Conservation (phyloP, 2,329 filamentous ascomycete species). For the Monosporascus sp. region DNA sequence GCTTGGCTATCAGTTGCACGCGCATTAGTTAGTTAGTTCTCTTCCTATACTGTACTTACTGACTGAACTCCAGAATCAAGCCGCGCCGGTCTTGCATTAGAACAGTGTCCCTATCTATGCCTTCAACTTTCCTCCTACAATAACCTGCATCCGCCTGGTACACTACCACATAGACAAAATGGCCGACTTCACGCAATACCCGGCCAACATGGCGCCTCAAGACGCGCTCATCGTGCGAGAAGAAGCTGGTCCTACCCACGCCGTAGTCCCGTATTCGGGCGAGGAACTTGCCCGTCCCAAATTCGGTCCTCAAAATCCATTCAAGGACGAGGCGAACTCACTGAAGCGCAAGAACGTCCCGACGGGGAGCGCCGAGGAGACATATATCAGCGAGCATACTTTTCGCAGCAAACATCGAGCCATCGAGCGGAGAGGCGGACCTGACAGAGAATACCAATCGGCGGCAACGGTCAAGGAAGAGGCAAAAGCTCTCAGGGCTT, state of each 20-base stretch:
- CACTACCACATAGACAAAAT: slow-evolving; percentile 31
- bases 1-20: too few species aligned
- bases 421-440: slow-evolving; percentile 61
- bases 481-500: slow-evolving; percentile 61
- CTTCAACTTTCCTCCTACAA: neutral
- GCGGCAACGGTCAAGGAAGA: slow-evolving; percentile 62
- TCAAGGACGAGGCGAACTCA: slow-evolving; percentile 55
- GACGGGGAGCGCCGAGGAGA: slow-evolving; percentile 85
- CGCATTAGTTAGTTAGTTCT: too few species aligned
- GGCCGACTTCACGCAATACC: slow-evolving; percentile 58
- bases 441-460: slow-evolving; percentile 50
- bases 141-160: neutral
- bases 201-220: slow-evolving; percentile 60
- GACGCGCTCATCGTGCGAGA: slow-evolving; percentile 58
- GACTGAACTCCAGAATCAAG: too few species aligned
- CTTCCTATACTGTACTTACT: too few species aligned
- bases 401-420: slow-evolving; percentile 86
- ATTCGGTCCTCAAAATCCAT: slow-evolving; percentile 70
- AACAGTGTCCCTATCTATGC: too few species aligned
- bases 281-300: slow-evolving; percentile 63
- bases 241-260: slow-evolving; percentile 50
- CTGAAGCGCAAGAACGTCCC: slow-evolving; percentile 76
- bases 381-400: slow-evolving; percentile 81
- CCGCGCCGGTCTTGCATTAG: too few species aligned
- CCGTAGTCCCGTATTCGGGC: slow-evolving; percentile 62